Evolutionary conservation across 1,139 yeast genomes (phyloP).

Genomic region (Hanseniaspora gamundiae): DNA sequence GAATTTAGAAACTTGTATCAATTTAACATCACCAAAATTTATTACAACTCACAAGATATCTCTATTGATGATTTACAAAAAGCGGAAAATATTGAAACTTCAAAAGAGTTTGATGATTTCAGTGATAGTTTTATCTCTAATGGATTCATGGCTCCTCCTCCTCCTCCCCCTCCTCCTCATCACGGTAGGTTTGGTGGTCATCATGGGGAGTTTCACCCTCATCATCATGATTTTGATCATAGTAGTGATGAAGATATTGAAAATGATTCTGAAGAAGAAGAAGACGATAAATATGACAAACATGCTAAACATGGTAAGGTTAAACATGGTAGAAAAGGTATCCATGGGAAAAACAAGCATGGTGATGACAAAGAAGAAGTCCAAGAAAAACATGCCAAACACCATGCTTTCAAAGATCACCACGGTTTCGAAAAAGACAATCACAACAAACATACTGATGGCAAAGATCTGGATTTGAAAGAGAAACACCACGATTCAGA

Average conservation of each 20-base stretch:
- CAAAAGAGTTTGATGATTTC: neutral
- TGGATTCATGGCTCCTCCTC: neutral
- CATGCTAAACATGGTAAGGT: neutral
- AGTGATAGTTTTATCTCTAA: neutral
- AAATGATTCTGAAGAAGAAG: too few relatives aligned
- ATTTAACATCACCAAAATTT: neutral
- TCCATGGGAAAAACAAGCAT: neutral
- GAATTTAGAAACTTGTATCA: neutral
- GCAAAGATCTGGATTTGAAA: too few relatives aligned
- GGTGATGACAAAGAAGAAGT: neutral
- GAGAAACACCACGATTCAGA: neutral
- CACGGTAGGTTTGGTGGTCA: neutral
- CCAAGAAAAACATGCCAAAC: neutral
- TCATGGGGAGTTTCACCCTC: neutral
- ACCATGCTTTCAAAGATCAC: neutral
- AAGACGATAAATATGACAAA: neutral
- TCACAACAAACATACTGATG: neutral
- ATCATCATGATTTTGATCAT: constrained; percentile 1
- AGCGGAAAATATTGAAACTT: neutral
- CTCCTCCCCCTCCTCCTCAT: neutral
- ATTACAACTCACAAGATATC: neutral
- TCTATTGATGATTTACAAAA: neutral
- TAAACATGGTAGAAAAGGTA: neutral
- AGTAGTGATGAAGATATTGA: neutral
- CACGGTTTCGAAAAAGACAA: too few relatives aligned